Evolutionary conservation across 192 early-diverging fungal species (phyloP).

Genomic region (Lunasporangiospora selenospora): DNA sequence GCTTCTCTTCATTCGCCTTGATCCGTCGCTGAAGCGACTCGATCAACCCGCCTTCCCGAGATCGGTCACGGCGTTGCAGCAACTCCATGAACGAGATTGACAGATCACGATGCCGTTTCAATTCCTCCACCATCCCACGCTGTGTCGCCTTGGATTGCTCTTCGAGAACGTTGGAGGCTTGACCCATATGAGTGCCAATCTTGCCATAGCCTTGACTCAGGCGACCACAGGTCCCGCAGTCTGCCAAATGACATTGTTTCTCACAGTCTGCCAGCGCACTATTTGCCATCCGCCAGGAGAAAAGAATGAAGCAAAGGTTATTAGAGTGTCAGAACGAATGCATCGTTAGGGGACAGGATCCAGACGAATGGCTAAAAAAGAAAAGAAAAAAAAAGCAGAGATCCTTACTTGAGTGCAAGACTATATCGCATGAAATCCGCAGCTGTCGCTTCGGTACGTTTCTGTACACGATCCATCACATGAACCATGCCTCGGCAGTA

Average conservation of each 20-base stretch:
- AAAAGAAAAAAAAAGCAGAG: too few species aligned
- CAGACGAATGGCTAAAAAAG: too few species aligned
- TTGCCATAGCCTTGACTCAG: constrained; percentile 49
- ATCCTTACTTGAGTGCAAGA: constrained; percentile 62
- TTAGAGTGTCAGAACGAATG: too few species aligned
- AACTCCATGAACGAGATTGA: constrained; percentile 61
- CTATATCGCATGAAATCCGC: constrained; percentile 64
- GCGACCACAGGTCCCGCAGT: constrained; percentile 61
- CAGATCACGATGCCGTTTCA: constrained; percentile 70
- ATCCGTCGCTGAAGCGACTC: constrained; percentile 63
- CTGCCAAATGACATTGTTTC: constrained; percentile 57
- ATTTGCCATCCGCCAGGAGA: background rate
- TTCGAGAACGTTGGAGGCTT: constrained; percentile 34
- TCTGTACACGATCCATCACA: constrained; percentile 67
- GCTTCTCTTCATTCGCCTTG: constrained; percentile 46
- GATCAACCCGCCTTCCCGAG: constrained; percentile 27
- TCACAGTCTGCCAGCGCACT: constrained; percentile 61
- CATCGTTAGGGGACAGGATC: too few species aligned
- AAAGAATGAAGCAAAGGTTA: too few species aligned
- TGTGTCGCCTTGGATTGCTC: constrained; percentile 48
- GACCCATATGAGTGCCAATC: constrained; percentile 36
- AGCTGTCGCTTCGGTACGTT: constrained; percentile 65
- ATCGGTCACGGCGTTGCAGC: constrained; percentile 59
- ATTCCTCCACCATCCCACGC: constrained; percentile 66
- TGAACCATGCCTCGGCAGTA: constrained; percentile 63